Base-by-base conservation (phyloP, 1,284 basidiomycete species). In the Boletellus sp. region DNA sequence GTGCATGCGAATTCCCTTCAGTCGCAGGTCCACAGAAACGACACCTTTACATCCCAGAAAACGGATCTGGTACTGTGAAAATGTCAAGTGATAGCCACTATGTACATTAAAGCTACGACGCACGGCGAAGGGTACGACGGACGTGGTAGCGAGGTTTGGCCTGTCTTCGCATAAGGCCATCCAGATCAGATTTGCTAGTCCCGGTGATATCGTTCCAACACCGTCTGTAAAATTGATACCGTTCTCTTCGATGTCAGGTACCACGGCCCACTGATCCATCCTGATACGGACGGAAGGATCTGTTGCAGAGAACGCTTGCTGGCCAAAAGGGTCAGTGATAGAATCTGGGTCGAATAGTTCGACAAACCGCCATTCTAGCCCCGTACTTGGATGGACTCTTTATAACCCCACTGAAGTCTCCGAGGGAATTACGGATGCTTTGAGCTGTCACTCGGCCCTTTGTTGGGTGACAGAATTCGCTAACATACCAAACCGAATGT, bases 241-340 rank as follows among this genome's bases (percentile, higher is more conserved):
- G 16, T 73, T 57, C 20, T 55, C 56, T 21, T 67, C 69, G 6
- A 87, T 63, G 57, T 87, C 84, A 0, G 64, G 60, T 33, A 85
- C 72, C 50, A 73, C 69, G 45, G 77, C 73, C 82, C 84, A 86
- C 54, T 87, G 72, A 35, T 71, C 54, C n/a, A 63, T 64, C 3
- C 49, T 50, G 36, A 91, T 78, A 14, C 63, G 63, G 21, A 89
- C 75, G 0, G 84, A 85, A 0, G 81, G 79, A 57, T 87, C 80
- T 2, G 89, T 91, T 1, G 84, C 82, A 0, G 86, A 87, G 58
- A 91, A 91, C 0, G 87, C 87, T 65, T 91, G 89, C 67, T 65
- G 34, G 21, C 9, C 8, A 20, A n/a, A n/a, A 52, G 9, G 5
- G 8, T 64, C 17, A 60, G 47, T 16, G 19, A 21, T n/a, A 21